Percentiles rank a stretch among this genome's conserved stretches.
These are phyloP conservation scores for Pseudogymnoascus sp. DNA, from an alignment of 2,329 filamentous ascomycete species.

Conservation along the genomic window DNA sequence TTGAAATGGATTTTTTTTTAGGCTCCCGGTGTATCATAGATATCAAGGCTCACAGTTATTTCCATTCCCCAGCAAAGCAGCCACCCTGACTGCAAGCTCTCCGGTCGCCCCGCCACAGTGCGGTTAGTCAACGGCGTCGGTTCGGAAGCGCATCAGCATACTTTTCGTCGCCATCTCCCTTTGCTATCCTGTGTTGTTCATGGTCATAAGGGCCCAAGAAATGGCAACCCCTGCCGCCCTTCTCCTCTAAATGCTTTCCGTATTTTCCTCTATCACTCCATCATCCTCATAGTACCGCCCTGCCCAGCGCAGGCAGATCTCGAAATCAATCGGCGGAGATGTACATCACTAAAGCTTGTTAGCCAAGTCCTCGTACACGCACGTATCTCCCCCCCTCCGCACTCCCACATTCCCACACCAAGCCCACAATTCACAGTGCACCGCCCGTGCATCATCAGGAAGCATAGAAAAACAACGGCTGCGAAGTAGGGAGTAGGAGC, in stretches of 20 bases:
- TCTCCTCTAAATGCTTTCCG: not conserved
- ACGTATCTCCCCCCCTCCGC: not conserved
- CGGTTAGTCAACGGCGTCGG: no score
- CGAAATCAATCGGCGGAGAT: conserved; percentile 14
- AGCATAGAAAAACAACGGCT: no score
- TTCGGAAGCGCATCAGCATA: not conserved
- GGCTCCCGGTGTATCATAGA: not conserved
- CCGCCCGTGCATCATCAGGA: no score
- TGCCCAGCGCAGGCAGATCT: not conserved
- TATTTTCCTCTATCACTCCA: not conserved
- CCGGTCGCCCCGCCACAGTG: no score
- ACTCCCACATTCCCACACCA: not conserved
- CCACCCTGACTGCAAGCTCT: not conserved
- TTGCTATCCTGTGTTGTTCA: no score
- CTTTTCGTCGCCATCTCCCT: not conserved
- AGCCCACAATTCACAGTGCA: no score
- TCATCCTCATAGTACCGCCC: not conserved
- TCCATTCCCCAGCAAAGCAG: not conserved
- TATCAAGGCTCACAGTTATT: not conserved
- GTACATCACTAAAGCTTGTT: conserved; percentile 14
- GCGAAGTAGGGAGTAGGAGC: no score
- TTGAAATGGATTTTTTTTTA: not conserved
- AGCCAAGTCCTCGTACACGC: not conserved
- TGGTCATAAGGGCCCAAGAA: no score
- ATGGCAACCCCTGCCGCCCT: no score